phyloP scores from a whole-genome alignment of 371 early-diverging fungal genomes.

The Haplosporangium sp. region DNA sequence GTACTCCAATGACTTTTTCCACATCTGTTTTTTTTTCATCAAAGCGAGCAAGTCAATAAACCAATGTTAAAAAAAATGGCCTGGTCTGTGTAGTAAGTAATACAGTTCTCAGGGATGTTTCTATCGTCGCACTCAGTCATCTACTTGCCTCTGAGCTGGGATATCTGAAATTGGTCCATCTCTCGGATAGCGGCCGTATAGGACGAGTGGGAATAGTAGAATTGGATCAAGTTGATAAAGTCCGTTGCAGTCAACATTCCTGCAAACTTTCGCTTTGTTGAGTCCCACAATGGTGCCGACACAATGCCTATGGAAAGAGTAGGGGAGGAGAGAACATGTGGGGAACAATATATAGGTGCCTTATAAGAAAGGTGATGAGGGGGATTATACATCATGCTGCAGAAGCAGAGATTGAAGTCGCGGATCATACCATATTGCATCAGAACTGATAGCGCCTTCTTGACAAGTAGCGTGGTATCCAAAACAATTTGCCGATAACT shows the following conservation, averaged over 20 bases:
- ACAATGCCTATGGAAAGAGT: constrained; percentile 77
- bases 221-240: constrained; percentile 91
- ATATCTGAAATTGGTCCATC: constrained; percentile 84
- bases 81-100: not conserved
- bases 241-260: constrained; percentile 96
- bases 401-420: not conserved
- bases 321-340: not conserved
- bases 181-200: constrained; percentile 85
- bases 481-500: constrained; percentile 91
- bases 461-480: constrained; percentile 89
- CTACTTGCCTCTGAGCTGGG: constrained; percentile 69
- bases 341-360: not conserved
- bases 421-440: constrained; percentile 83
- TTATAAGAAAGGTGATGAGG: not conserved
- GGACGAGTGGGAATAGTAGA: constrained; percentile 85
- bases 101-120: not conserved
- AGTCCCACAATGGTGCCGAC: constrained; percentile 94
- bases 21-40: constrained; percentile 54
- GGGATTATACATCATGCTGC: too few relatives aligned
- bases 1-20: constrained; percentile 66
- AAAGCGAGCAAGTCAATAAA: not conserved
- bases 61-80: constrained; percentile 4
- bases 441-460: constrained; percentile 91
- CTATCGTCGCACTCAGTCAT: not conserved
- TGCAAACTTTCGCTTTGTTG: constrained; percentile 78